These are phyloP conservation scores for Hirschfeldia incana DNA, from an alignment of 345 rosid species.

Conservation along the genomic window DNA sequence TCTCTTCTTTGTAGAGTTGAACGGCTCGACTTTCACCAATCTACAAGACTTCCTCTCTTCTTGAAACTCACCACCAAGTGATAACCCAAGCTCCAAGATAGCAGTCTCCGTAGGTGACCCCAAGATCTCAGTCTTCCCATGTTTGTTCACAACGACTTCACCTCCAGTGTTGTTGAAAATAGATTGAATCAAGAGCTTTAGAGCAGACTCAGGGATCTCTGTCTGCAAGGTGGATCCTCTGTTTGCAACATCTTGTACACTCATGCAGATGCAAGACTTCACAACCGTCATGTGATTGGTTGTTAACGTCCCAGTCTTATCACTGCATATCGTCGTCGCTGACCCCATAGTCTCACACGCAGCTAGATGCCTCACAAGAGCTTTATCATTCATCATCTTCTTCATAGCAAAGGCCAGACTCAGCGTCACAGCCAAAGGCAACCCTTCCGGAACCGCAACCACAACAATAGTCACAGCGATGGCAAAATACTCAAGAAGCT, in stretches of 20 bases:
- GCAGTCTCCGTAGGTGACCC: constrained; percentile 95
- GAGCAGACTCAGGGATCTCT: constrained; percentile 57
- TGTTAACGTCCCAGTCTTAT: constrained; percentile 77
- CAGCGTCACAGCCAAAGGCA: constrained; percentile 93
- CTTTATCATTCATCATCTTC: constrained; percentile 97
- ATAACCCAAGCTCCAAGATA: constrained; percentile 70
- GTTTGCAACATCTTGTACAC: constrained; percentile 49
- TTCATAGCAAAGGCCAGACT: constrained; percentile 98
- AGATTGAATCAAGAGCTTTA: constrained; percentile 67
- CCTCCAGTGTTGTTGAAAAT: constrained; percentile 90
- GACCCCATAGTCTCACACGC: constrained; percentile 99
- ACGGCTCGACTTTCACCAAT: constrained; percentile 81
- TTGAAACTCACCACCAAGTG: constrained; percentile 80
- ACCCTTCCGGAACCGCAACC: constrained; percentile 96
- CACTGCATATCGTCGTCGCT: constrained; percentile 91
- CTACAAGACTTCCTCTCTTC: constrained; percentile 56
- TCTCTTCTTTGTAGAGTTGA: constrained; percentile 89
- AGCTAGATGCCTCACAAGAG: constrained; percentile 88
- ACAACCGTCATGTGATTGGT: constrained; percentile 92
- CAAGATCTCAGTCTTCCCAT: constrained; percentile 67
- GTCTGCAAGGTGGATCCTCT: constrained; percentile 51
- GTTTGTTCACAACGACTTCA: constrained; percentile 71
- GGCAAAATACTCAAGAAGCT: constrained; percentile 79
- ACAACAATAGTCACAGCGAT: constrained; percentile 93
- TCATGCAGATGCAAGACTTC: constrained; percentile 83